phyloP scores from a whole-genome alignment of 2,329 filamentous ascomycete genomes.

The Sporothrix brunneoviolacea region DNA sequence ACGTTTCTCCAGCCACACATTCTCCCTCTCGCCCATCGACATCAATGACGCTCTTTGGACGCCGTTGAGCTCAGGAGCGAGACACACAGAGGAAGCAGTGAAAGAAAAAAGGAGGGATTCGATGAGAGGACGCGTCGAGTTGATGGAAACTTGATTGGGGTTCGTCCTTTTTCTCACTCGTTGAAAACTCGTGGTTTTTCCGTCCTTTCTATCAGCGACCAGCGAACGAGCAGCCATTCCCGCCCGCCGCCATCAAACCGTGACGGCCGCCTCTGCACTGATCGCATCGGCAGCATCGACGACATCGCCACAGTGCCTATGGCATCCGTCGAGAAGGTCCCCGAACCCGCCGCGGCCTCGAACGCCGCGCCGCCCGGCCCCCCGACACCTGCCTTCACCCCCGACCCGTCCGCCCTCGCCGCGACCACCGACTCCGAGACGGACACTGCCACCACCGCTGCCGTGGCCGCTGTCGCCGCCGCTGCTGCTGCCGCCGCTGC shows the following conservation, averaged over 20 bases:
- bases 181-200: background rate
- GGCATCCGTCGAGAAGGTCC: conserved; percentile 45
- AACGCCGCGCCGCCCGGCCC: conserved; percentile 30
- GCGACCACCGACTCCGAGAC: conserved; percentile 25
- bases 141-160: background rate
- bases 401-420: conserved; percentile 42
- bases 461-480: conserved; percentile 19
- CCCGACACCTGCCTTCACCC: no score
- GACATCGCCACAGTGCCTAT: conserved; percentile 33
- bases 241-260: no score
- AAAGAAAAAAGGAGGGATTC: background rate
- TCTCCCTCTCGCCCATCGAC: background rate
- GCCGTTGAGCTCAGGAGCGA: conserved; percentile 3
- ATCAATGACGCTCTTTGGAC: conserved; percentile 6
- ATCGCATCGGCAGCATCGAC: no score
- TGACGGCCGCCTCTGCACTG: no score
- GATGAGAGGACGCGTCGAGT: background rate
- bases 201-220: background rate
- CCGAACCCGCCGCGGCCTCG: conserved; percentile 46
- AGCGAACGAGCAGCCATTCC: no score
- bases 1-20: conserved; percentile 30
- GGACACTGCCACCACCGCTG: conserved; percentile 16
- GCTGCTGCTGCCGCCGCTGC: conserved; percentile 28
- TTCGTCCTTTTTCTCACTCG: no score
- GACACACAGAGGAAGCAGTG: background rate